Evolutionary conservation across 2,329 filamentous ascomycete species (phyloP), one percentile per base, ranked within the genome.

Genomic region (Cladophialophora carrionii): DNA sequence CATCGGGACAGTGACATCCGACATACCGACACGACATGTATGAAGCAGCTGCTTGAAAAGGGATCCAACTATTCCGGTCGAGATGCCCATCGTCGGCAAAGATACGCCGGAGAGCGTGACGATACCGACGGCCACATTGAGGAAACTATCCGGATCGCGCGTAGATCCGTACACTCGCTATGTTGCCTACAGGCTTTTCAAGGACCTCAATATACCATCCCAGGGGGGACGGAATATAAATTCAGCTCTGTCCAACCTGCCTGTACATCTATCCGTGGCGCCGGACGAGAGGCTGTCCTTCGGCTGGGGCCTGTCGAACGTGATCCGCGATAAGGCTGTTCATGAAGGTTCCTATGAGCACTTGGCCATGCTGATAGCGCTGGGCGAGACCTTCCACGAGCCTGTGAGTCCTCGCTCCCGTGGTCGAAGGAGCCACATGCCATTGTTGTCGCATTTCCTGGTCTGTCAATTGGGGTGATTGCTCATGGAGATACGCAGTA

Each of bases 311-410:
- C 34, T 61, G 12, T 55, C 60, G 8, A 66, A 69, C 51, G 58
- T 68, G 24, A 68, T 71, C 31, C 68, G 66, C 24, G 65, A 66
- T 48, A 57, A 64, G 48, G 60, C 34, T 7, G 61, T 71, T 12
- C 70, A 71, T 48, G 60, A 62, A 43, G 65, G 65, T 1, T 66
- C 66, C 6, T 71, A 71, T 48, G 70, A 71, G 32, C 64, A 71
- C 61, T 52, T 71, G 2, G 64, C 68, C 41, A 59, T 69, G 34
- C 57, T 70, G 57, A 62, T 65, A 9, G 68, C 68, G 14, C 31
- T 71, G 26, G 62, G 64, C 1, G 70, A 70, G 49, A 67, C 56
- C 29, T 71, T 71, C 31, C 68, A 65, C 43, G 66, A 71, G 49
- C 62, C 64, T 5, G 24, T 54, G 52, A 31, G 52, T 34, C 14